A percentile compares a stretch with the other conserved stretches of the same genome.
Conservation (phyloP, 2,329 filamentous ascomycete species). For the Tolypocladium inflatum region DNA sequence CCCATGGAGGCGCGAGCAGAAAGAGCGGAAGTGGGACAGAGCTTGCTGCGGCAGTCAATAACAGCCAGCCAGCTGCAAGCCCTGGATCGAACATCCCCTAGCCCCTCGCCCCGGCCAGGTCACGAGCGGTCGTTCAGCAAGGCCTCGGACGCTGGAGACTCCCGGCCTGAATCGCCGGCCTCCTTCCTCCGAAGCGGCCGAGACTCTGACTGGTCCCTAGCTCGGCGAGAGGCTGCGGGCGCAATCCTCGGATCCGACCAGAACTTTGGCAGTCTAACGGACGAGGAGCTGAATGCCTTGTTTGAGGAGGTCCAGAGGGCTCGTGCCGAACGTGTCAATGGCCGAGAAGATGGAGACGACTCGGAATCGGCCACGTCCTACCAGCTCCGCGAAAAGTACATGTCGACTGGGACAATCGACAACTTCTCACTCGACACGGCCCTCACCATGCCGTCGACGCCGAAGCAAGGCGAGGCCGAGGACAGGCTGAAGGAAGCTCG, state of each 20-base stretch:
- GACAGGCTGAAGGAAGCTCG: constrained; percentile 64
- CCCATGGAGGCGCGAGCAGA: constrained; percentile 92
- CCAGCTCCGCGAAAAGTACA: constrained; percentile 83
- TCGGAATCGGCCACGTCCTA: constrained; percentile 84
- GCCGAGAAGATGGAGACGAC: constrained; percentile 77
- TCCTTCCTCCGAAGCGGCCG: constrained; percentile 54
- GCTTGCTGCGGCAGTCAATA: constrained; percentile 74
- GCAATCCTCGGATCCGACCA: constrained; percentile 86
- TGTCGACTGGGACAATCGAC: constrained; percentile 89
- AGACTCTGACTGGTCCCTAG: constrained; percentile 92
- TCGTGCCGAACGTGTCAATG: constrained; percentile 63
- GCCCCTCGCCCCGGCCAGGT: constrained; percentile 40
- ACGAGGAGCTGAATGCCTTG: constrained; percentile 86
- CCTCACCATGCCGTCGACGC: constrained; percentile 89
- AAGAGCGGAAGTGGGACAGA: constrained; percentile 70
- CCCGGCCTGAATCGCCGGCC: constrained; percentile 71
- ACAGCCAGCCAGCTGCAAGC: constrained; percentile 51
- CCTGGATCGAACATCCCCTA: constrained; percentile 51
- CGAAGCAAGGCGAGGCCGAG: constrained; percentile 66
- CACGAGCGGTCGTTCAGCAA: constrained; percentile 79
- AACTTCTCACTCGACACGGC: constrained; percentile 94
- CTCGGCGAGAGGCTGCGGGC: constrained; percentile 83
- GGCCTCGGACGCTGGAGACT: constrained; percentile 70
- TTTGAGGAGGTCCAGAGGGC: constrained; percentile 91
- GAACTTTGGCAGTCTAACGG: constrained; percentile 79